phyloP scores from a whole-genome alignment of 2,329 filamentous ascomycete species.

The Trichoderma simmonsii region DNA sequence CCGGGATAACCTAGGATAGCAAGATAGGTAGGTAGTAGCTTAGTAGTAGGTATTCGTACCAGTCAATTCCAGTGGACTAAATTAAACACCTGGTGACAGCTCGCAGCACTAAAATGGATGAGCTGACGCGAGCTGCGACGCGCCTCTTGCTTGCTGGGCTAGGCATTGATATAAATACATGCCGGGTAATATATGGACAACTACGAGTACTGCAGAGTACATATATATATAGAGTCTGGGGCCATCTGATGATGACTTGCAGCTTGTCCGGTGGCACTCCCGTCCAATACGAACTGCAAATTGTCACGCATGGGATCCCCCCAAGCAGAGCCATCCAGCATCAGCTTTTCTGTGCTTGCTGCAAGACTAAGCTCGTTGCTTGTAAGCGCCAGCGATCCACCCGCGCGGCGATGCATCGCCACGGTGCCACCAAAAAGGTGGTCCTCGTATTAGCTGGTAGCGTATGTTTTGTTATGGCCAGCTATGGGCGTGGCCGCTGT shows the following conservation, averaged over 20 bases:
- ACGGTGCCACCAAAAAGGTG: slow-evolving; percentile 2
- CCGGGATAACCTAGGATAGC: too few species aligned
- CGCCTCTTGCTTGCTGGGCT: not conserved
- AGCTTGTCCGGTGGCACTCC: not conserved
- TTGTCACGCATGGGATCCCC: not conserved
- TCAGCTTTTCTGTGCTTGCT: not conserved
- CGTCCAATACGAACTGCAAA: not conserved
- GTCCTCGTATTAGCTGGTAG: not conserved
- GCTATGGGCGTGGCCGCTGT: not conserved
- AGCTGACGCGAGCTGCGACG: not conserved
- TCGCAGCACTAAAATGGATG: not conserved
- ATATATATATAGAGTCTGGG: not conserved
- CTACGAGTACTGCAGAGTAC: too few species aligned
- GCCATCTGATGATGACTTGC: not conserved
- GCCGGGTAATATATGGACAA: too few species aligned
- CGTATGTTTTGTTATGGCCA: not conserved
- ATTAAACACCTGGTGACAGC: not conserved
- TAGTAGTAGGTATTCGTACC: too few species aligned
- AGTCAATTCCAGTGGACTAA: not conserved
- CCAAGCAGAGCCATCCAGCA: too few species aligned
- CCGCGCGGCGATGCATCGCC: not conserved
- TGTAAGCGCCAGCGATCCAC: not conserved
- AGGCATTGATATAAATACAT: not conserved
- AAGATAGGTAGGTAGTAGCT: too few species aligned
- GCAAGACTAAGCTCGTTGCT: not conserved